Conservation (phyloP, 225 moss, liverwort and hornwort genomes). For the Pseudoscleropodium purum region DNA sequence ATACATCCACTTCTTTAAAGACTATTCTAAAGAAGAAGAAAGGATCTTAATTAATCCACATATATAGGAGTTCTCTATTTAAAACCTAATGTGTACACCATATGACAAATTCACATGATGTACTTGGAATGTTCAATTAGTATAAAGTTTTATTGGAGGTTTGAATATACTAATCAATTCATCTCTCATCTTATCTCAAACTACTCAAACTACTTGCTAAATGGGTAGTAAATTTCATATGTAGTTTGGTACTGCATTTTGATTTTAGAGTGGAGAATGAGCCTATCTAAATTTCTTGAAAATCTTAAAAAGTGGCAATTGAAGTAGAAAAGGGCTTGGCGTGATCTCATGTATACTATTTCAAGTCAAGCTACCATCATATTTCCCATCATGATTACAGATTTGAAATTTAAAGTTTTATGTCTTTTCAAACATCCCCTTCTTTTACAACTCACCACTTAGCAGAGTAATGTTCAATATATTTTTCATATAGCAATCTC, state of each 20-base stretch:
- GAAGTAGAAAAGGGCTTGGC: background rate
- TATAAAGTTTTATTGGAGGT: background rate
- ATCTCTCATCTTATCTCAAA: background rate
- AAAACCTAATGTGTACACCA: background rate
- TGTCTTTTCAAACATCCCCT: background rate
- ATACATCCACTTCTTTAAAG: fast-evolving
- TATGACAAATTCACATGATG: background rate
- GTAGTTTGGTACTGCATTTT: background rate
- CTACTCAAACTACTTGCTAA: background rate
- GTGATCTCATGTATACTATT: background rate
- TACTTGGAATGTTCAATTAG: background rate
- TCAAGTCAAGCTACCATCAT: background rate
- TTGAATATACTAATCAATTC: background rate
- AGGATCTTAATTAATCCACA: background rate
- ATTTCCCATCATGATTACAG: background rate
- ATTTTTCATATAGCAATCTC: background rate
- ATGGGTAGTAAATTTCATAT: no score
- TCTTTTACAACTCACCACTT: background rate
- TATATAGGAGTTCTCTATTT: no score
- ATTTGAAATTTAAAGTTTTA: background rate
- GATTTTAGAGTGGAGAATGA: background rate
- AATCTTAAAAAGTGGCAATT: background rate
- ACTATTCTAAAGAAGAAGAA: background rate
- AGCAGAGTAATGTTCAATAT: background rate
- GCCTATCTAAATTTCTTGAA: background rate